These are phyloP conservation scores for Ceratocystiopsis sp. DNA, from an alignment of 2,329 filamentous ascomycete genomes.

Conservation along the genomic window DNA sequence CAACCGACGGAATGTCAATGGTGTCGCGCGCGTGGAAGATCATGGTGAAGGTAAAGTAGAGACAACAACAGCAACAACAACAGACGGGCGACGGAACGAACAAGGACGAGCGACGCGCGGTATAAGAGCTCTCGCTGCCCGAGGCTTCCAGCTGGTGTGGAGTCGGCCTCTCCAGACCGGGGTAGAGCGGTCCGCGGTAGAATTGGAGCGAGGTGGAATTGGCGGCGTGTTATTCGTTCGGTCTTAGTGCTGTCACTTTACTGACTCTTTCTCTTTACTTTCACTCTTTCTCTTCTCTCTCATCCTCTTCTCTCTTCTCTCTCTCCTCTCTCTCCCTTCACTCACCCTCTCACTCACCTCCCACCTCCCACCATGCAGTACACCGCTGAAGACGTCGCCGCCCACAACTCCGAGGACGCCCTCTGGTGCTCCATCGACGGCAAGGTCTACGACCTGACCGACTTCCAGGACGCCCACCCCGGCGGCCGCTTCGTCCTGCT, in stretches of 20 bases:
- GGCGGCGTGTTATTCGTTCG: too few relatives aligned
- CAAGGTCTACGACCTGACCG: conserved; percentile 71
- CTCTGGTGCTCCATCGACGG: conserved; percentile 78
- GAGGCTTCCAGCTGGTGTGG: too few relatives aligned
- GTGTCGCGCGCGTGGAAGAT: neutral
- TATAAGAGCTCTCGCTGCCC: too few relatives aligned
- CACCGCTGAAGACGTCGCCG: conserved; percentile 48
- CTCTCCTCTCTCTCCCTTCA: too few relatives aligned
- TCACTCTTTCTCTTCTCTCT: neutral
- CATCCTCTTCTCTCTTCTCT: too few relatives aligned
- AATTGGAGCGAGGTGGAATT: too few relatives aligned
- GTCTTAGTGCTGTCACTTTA: too few relatives aligned
- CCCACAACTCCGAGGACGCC: conserved; percentile 43
- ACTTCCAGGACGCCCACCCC: conserved; percentile 73
- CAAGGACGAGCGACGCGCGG: too few relatives aligned
- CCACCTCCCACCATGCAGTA: conserved; percentile 27
- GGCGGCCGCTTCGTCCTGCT: conserved; percentile 64
- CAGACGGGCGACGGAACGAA: too few relatives aligned
- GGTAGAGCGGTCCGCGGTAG: too few relatives aligned
- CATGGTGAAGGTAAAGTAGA: neutral
- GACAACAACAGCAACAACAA: neutral
- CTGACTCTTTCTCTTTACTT: neutral
- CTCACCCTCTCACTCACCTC: too few relatives aligned
- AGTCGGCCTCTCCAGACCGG: too few relatives aligned
- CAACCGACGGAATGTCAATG: neutral